Base-by-base conservation (phyloP, 1,284 basidiomycete species). In the Polyporus tsugae region DNA sequence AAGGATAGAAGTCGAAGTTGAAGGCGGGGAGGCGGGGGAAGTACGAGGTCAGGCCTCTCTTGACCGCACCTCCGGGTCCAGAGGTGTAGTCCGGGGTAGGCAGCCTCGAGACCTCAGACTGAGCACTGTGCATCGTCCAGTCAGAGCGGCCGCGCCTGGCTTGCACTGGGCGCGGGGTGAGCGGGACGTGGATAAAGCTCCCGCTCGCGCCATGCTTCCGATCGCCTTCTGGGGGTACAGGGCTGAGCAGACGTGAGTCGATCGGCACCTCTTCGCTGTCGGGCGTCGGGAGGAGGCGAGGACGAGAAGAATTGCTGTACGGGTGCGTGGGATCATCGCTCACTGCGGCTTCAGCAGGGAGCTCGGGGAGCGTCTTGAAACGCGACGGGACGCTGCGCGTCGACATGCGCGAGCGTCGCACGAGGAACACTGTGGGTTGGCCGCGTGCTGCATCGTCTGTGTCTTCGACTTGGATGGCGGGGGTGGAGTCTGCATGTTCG, bases 391-490 rank as follows among this genome's bases (percentile, higher is more conserved):
- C 17, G 38, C 62, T 65, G 39, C 61, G 61, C 13, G 68, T 57
- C 2, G 70, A 64, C 0, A 61, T 60, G 33, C 65, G 55, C 19
- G 70, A 71, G 33, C 64, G 70, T 25, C 72, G 73, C 15, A 76
- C 74, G 10, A 76, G 73, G 6, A 74, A 60, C 2, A 78, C 73
- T 0, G 75, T 75, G 1, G 75, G 76, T 22, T 29, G 42, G 11
- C 35, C 52, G 22, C 68, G 22, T 11, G 58, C 60, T 5, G 41
- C 65, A n/a, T 67, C 68, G 38, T 75, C 75, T 4, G 60, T 67
- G 57, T 75, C 73, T 60, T 75, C 74, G 53, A 71, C 74, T 53
- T 73, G 73, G 46, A 74, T 69, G 1, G 71, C 70, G 6, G 71
- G 62, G 0, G 65, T 73, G 39, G 67, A 67, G 52, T 68, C 68